phyloP scores from a whole-genome alignment of 805 yeast genomes.

The Phaffomyces opuntiae region DNA sequence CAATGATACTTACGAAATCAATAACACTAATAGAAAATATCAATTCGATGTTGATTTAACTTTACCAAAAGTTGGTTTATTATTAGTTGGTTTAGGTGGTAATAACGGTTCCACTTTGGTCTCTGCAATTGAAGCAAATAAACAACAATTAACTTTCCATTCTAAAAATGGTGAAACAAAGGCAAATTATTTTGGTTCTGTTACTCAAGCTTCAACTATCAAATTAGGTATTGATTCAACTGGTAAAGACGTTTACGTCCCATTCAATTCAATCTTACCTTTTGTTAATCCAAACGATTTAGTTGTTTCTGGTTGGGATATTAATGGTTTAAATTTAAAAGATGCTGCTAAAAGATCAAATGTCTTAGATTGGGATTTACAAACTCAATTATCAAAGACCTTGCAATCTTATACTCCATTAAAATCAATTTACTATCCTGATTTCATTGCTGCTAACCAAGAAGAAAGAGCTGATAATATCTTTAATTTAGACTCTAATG shows the following conservation, averaged over 20 bases:
- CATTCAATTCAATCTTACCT: constrained; percentile 85
- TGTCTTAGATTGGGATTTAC: constrained; percentile 82
- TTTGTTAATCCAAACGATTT: constrained; percentile 86
- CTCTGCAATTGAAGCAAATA: constrained; percentile 81
- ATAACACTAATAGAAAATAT: constrained; percentile 66
- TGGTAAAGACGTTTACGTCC: constrained; percentile 87
- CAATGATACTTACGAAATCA: constrained; percentile 48
- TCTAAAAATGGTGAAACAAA: constrained; percentile 67
- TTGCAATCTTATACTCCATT: constrained; percentile 61
- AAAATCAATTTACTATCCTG: constrained; percentile 90
- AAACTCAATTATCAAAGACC: constrained; percentile 60
- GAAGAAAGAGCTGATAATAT: constrained; percentile 86
- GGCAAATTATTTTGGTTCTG: constrained; percentile 86
- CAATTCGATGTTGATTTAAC: constrained; percentile 80
- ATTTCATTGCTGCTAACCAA: constrained; percentile 93
- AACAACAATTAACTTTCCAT: constrained; percentile 66
- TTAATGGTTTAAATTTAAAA: constrained; percentile 60
- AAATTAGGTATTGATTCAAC: constrained; percentile 77
- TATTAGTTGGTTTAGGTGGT: constrained; percentile 95
- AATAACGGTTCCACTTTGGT: constrained; percentile 91
- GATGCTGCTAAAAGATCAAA: constrained; percentile 79
- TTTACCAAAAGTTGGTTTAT: constrained; percentile 78
- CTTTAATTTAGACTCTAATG: constrained; percentile 47
- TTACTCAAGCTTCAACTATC: constrained; percentile 86
- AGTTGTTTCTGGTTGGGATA: constrained; percentile 93